These are phyloP conservation scores for Carex scoparia DNA, from an alignment of 176 grass and related monocot species.

Conservation along the genomic window DNA sequence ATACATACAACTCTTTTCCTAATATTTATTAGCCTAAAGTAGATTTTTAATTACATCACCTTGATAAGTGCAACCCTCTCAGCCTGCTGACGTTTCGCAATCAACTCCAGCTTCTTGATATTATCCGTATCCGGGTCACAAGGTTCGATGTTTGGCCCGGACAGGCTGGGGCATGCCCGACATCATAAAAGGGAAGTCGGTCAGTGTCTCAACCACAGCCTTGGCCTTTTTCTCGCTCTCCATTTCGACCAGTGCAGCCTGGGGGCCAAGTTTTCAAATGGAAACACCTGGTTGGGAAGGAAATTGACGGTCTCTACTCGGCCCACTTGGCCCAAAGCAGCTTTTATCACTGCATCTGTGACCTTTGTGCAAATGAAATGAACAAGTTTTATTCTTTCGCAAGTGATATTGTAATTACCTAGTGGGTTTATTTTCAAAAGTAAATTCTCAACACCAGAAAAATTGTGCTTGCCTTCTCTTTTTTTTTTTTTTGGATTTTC, in stretches of 20 bases:
- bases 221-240: slow-evolving; percentile 48
- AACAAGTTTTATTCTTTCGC: background rate
- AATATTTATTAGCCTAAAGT: background rate
- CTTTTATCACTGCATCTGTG: slow-evolving; percentile 35
- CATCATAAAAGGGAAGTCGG: slow-evolving; percentile 70
- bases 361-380: slow-evolving; percentile 1
- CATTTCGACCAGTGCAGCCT: slow-evolving; percentile 63
- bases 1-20: background rate
- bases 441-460: background rate
- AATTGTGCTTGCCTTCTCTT: background rate
- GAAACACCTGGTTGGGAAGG: slow-evolving; percentile 54
- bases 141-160: slow-evolving; percentile 27
- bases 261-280: slow-evolving; percentile 44
- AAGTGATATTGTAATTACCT: background rate
- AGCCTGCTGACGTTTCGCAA: slow-evolving; percentile 43
- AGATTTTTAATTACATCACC: slow-evolving; percentile 34
- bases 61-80: slow-evolving; percentile 62
- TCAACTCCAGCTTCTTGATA: slow-evolving; percentile 36
- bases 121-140: slow-evolving; percentile 20
- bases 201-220: slow-evolving; percentile 36
- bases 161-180: slow-evolving; percentile 73
- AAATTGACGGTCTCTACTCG: slow-evolving; percentile 37
- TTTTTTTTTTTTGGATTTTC: background rate
- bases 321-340: slow-evolving; percentile 51
- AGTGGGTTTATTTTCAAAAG: background rate